Conservation (phyloP, 73 alveolate species). For the Paramecium sexaurelia region DNA sequence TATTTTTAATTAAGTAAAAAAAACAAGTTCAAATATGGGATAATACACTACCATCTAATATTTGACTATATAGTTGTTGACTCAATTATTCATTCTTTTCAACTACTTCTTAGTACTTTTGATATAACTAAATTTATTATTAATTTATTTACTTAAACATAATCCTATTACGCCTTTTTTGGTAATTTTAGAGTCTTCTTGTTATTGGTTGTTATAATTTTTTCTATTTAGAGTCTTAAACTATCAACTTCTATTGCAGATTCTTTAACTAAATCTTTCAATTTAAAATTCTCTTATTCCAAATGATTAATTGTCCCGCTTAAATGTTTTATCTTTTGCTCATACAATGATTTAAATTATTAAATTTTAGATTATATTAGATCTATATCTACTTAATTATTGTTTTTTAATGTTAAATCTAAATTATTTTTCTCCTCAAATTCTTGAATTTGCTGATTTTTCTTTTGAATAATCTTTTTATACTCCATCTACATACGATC, state of each 20-base stretch:
- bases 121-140: not conserved
- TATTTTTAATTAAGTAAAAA: not conserved
- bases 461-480: slow-evolving; percentile 5
- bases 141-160: not conserved
- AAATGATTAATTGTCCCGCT: not conserved
- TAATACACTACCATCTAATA: slow-evolving; percentile 55
- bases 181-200: not conserved
- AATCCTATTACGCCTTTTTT: not conserved
- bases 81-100: slow-evolving; percentile 50
- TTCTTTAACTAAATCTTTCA: slow-evolving; percentile 16
- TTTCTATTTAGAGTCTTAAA: slow-evolving; percentile 23
- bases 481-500: slow-evolving; percentile 19
- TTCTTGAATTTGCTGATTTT: not conserved
- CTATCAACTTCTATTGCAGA: slow-evolving; percentile 45
- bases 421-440: not conserved
- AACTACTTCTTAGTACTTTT: slow-evolving; percentile 31
- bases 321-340: not conserved
- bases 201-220: not conserved
- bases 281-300: slow-evolving; percentile 3
- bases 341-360: slow-evolving; percentile 45
- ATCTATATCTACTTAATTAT: slow-evolving; percentile 19
- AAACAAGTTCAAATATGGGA: not conserved
- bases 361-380: not conserved
- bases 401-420: not conserved
- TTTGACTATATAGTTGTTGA: not conserved